A percentile compares a stretch with the other conserved stretches of the same genome.
These are phyloP conservation scores for Sporisorium sorghi DNA, from an alignment of 1,284 basidiomycete species.

Conservation along the genomic window DNA sequence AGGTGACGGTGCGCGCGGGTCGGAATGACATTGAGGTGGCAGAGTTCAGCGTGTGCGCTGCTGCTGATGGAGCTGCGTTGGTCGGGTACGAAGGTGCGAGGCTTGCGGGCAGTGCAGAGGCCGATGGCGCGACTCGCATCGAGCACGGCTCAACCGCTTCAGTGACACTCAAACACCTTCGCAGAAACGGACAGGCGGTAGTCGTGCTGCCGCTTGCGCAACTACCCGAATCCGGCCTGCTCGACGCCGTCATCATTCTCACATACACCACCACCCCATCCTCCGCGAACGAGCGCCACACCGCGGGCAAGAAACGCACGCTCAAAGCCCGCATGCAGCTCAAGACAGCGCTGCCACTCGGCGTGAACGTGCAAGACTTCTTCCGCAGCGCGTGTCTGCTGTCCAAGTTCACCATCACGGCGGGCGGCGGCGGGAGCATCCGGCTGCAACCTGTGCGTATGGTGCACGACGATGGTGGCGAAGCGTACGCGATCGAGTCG, in stretches of 20 bases:
- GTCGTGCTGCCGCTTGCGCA: conserved; percentile 40
- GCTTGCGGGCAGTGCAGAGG: not conserved
- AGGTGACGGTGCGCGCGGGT: conserved; percentile 51
- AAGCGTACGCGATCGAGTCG: conserved; percentile 19
- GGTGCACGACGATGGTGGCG: conserved; percentile 17
- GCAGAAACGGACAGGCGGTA: not conserved
- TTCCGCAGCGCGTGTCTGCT: conserved; percentile 58
- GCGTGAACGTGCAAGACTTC: conserved; percentile 68
- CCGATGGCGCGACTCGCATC: not conserved
- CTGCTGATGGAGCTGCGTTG: conserved; percentile 9
- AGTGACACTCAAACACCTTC: conserved; percentile 13
- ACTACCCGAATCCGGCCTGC: conserved; percentile 25
- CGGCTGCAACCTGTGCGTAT: conserved; percentile 38
- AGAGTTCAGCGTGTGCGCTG: conserved; percentile 34
- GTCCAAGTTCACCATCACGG: conserved; percentile 60
- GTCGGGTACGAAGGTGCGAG: conserved; percentile 12
- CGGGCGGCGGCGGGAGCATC: conserved; percentile 43
- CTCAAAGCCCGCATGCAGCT: conserved; percentile 26
- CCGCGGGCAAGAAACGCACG: conserved; percentile 22
- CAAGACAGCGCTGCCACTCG: conserved; percentile 56
- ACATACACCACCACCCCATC: conserved; percentile 21
- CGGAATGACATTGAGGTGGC: conserved; percentile 43
- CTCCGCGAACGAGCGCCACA: conserved; percentile 8
- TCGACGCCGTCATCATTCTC: conserved; percentile 31
- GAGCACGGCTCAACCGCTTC: not conserved